Evolutionary conservation across 441 rosid genomes (phyloP), one percentile per base, ranked within the genome.

Genomic region (Populus hybrid): DNA sequence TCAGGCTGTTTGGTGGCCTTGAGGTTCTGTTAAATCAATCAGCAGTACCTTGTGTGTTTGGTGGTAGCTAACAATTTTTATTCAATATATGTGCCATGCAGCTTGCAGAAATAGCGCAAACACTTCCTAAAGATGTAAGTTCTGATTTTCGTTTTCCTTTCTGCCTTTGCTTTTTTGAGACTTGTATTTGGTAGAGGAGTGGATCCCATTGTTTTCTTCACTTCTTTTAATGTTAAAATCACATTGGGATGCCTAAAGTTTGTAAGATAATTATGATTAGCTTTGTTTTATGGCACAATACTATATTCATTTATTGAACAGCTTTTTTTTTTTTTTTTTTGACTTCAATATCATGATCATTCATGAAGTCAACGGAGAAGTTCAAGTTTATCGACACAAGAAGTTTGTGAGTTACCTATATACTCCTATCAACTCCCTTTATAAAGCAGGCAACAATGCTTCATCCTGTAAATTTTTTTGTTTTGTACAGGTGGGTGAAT

Each of bases 401-500:
- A 79, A 89, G 75, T 82, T 70, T 84, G 95, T 91, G 68, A 88
- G 95, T 86, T 63, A 75, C 59, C 64, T 78, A 23, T 72, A 31
- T 53, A 35, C 59, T 35, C 35, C 5, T 56, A 23, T 9, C 14
- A 63, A 20, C 42, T 33, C 11, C 21, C 8, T 42, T 18, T 29
- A 24, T 26, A 70, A 16, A 61, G 28, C 42, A 38, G 36, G 12
- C 26, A 72, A 20, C 11, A 1, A 24, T 71, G 72, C 72, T 33
- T 28, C 69, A 80, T 45, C 75, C 42, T 64, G 69, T 14, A 36
- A 12, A 11, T 73, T 80, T 68, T 75, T 80, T 69, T 21, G 7
- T 76, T 81, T 66, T 82, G 38, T 56, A 26, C 81, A 91, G 93
- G 84, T 91, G 95, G 95, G 75, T 87, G 65, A 76, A 88, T 82